These are phyloP conservation scores for Begonia loranthoides DNA, from an alignment of 306 rosid genomes.

Conservation along the genomic window DNA sequence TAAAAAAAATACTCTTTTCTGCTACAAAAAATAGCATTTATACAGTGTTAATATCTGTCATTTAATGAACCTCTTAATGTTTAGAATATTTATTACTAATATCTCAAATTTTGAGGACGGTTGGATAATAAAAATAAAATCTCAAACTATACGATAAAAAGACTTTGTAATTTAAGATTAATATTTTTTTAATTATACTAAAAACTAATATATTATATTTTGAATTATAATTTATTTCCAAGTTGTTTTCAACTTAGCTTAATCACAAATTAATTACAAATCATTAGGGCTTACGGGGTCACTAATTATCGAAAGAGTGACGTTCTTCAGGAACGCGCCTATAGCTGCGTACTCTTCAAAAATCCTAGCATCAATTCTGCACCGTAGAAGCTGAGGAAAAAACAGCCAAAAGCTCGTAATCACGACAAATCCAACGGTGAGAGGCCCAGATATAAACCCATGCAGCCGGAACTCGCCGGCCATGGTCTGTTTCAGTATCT, in stretches of 20 bases:
- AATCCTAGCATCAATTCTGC: constrained; percentile 23
- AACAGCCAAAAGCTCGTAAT: constrained; percentile 39
- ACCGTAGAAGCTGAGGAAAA: constrained; percentile 38
- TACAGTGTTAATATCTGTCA: too few species aligned
- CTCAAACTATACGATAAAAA: too few species aligned
- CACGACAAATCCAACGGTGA: constrained; percentile 37
- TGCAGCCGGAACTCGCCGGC: constrained; percentile 25
- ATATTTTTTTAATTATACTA: too few species aligned
- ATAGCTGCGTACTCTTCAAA: constrained; percentile 36
- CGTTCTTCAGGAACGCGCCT: constrained; percentile 18
- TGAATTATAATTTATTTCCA: not conserved
- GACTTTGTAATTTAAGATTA: too few species aligned
- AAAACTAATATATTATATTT: too few species aligned
- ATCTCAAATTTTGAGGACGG: too few species aligned
- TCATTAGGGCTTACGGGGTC: not conserved
- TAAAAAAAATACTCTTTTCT: too few species aligned
- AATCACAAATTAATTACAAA: not conserved
- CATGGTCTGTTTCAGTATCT: constrained; percentile 25
- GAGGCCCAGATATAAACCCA: constrained; percentile 14
- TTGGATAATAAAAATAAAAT: too few species aligned
- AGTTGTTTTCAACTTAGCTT: not conserved
- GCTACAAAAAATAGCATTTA: too few species aligned
- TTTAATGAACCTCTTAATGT: too few species aligned
- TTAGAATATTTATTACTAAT: too few species aligned
- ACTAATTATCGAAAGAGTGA: not conserved